A percentile compares a stretch with the other conserved stretches of the same genome.
Conservation (phyloP, 106 monocot species). For the Cymbidium sinense region DNA sequence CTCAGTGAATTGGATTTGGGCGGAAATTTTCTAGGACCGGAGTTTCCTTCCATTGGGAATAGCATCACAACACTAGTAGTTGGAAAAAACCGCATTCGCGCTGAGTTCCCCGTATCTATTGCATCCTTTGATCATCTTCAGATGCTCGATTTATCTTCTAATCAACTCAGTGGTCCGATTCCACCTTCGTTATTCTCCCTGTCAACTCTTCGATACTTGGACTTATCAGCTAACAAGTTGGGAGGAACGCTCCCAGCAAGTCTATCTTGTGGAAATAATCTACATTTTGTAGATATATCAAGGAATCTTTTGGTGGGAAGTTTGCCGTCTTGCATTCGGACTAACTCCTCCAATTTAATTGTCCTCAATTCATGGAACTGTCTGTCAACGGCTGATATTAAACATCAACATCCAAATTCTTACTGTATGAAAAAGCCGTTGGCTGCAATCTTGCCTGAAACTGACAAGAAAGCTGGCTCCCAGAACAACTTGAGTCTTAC, state of each 20-base stretch:
- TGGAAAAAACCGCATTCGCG: constrained; percentile 33
- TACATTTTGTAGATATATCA: constrained; percentile 57
- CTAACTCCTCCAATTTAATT: constrained; percentile 25
- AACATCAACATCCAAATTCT: constrained; percentile 42
- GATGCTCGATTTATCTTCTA: constrained; percentile 51
- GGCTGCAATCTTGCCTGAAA: constrained; percentile 51
- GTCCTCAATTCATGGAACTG: constrained; percentile 72
- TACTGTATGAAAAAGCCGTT: constrained; percentile 58
- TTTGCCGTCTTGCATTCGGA: constrained; percentile 45
- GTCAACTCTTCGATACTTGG: constrained; percentile 35
- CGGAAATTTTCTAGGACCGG: constrained; percentile 41
- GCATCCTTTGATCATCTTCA: constrained; percentile 28
- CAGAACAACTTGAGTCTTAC: constrained; percentile 41
- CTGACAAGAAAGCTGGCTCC: constrained; percentile 18
- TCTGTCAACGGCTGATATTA: constrained; percentile 21
- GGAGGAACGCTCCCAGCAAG: constrained; percentile 36
- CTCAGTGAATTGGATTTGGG: constrained; percentile 48
- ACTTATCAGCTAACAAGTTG: constrained; percentile 49
- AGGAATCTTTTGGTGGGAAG: constrained; percentile 54
- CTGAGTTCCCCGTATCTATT: constrained; percentile 17
- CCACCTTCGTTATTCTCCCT: constrained; percentile 60
- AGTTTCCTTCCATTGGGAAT: constrained; percentile 29
- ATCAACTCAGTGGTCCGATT: constrained; percentile 40
- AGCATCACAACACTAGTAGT: constrained; percentile 25
- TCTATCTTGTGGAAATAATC: constrained; percentile 27